phyloP scores from a whole-genome alignment of 2,329 filamentous ascomycete genomes.

The Fusarium concolor region DNA sequence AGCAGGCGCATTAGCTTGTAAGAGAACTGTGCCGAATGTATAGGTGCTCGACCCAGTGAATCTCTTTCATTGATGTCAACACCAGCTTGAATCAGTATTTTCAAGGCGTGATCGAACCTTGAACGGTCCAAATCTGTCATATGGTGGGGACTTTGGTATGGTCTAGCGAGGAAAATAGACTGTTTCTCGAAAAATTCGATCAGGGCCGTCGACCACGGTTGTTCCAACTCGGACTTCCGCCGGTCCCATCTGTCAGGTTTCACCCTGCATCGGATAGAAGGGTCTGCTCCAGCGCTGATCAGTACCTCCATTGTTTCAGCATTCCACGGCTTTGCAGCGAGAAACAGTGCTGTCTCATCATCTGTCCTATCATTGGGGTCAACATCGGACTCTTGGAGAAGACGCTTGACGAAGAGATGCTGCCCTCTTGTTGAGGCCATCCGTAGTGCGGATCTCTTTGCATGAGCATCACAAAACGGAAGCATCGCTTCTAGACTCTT shows the following conservation, averaged over 20 bases:
- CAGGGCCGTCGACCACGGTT: constrained; percentile 3
- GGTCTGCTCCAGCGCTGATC: constrained; percentile 49
- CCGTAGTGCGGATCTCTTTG: constrained; percentile 44
- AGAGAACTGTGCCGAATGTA: constrained; percentile 32
- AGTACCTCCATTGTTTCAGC: constrained; percentile 42
- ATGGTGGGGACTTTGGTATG: too few species aligned
- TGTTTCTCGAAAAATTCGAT: not conserved
- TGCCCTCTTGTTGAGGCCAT: constrained; percentile 41
- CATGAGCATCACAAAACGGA: constrained; percentile 40
- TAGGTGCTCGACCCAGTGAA: constrained; percentile 20
- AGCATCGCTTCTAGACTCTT: constrained; percentile 46
- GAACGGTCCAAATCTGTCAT: not conserved
- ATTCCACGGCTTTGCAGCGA: constrained; percentile 1
- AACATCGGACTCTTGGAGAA: constrained; percentile 49
- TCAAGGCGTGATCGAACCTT: constrained; percentile 18
- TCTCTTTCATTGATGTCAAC: constrained; percentile 37
- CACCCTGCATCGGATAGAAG: constrained; percentile 31
- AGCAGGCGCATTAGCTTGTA: constrained; percentile 31
- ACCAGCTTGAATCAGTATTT: constrained; percentile 41
- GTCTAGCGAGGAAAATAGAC: not conserved
- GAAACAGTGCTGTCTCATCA: constrained; percentile 41
- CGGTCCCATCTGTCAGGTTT: not conserved
- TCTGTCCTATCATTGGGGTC: constrained; percentile 46
- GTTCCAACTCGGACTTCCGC: not conserved
- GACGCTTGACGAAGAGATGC: constrained; percentile 40